phyloP scores from a whole-genome alignment of 306 rosid genomes.

The Malus domestica region ASM211411v1 NC_041800.1:26291733-26292232 shows the following conservation, averaged over 20 bases:
- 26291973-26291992: conserved; percentile 11
- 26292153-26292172: background rate
- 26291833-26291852: conserved; percentile 44
- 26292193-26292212: conserved; percentile 1
- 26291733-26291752: conserved; percentile 12
- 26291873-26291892: conserved; percentile 90
- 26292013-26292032: conserved; percentile 72
- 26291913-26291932: conserved; percentile 42
- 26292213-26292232: conserved; percentile 58
- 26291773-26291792: background rate
- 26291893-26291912: conserved; percentile 76
- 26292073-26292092: conserved; percentile 18
- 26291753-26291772: conserved; percentile 12
- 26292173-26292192: background rate
- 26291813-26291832: background rate
- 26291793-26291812: background rate
- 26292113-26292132: background rate
- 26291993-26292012: conserved; percentile 82
- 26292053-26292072: conserved; percentile 93
- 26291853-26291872: conserved; percentile 72
- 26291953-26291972: background rate
- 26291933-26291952: background rate
- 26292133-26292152: background rate
- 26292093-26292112: background rate
- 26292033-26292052: conserved; percentile 98